Conservation (phyloP, 306 rosid genomes). For the Dryas octopetala region DNA sequence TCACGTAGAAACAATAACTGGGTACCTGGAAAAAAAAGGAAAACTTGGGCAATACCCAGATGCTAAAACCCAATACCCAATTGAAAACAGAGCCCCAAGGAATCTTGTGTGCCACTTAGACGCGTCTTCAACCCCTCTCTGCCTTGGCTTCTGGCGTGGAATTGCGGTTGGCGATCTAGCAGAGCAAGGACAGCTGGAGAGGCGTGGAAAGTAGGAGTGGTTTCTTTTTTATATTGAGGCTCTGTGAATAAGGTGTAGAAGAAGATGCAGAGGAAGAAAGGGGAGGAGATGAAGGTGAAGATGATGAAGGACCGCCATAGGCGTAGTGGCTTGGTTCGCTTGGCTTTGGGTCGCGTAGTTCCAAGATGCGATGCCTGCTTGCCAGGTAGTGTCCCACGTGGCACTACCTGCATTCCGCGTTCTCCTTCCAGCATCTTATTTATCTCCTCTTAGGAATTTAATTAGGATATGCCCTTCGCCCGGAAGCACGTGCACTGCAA, state of each 20-base stretch:
- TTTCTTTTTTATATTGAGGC: background rate
- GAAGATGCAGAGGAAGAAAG: constrained; percentile 8
- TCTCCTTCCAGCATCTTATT: constrained; percentile 56
- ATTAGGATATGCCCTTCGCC: constrained; percentile 52
- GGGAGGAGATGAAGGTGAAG: constrained; percentile 32
- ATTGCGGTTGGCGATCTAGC: constrained; percentile 24
- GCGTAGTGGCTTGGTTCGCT: constrained; percentile 29
- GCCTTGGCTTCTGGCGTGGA: background rate
- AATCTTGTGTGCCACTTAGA: constrained; percentile 24
- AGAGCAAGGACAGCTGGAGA: constrained; percentile 5
- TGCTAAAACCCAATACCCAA: constrained; percentile 18
- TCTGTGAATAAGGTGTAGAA: constrained; percentile 11
- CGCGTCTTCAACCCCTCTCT: background rate
- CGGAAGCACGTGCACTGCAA: constrained; percentile 13
- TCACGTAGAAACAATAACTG: constrained; percentile 15
- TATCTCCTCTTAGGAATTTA: constrained; percentile 33
- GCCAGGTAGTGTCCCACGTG: constrained; percentile 88
- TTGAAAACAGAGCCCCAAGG: constrained; percentile 20
- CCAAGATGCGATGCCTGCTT: constrained; percentile 66
- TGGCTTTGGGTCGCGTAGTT: constrained; percentile 21
- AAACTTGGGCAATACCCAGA: constrained; percentile 16
- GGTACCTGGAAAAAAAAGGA: constrained; percentile 36
- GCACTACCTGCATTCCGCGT: constrained; percentile 54
- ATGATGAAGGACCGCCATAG: constrained; percentile 54
- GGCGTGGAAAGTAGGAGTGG: constrained; percentile 6